Conservation (phyloP, 2,329 filamentous ascomycete species). For the Herpotrichia juniperi region DNA sequence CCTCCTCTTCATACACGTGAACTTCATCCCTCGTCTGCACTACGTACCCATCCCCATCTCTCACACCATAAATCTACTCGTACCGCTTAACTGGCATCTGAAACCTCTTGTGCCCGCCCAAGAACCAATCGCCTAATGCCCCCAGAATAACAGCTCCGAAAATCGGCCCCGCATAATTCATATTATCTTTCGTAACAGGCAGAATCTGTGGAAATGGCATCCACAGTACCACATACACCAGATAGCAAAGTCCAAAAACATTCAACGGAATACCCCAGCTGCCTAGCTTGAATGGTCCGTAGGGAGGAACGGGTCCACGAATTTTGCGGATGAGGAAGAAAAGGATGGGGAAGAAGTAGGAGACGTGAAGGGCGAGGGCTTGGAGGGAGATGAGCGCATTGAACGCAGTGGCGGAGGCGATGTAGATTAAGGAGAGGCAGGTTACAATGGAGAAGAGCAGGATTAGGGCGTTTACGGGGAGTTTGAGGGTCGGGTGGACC, state of each 20-base stretch:
- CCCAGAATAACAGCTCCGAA: constrained; percentile 28
- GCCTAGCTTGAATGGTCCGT: constrained; percentile 37
- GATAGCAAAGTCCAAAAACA: constrained; percentile 28
- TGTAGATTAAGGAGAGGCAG: constrained; percentile 34
- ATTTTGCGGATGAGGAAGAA: constrained; percentile 32
- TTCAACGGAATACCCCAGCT: constrained; percentile 31
- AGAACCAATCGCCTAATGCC: constrained; percentile 29
- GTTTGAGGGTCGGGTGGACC: constrained; percentile 33
- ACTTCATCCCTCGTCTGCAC: no score
- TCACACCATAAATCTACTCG: constrained; percentile 19
- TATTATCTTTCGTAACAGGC: constrained; percentile 34
- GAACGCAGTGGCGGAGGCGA: constrained; percentile 43
- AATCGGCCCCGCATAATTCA: constrained; percentile 41
- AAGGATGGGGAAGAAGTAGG: constrained; percentile 39
- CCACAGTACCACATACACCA: constrained; percentile 33
- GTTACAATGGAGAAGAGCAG: constrained; percentile 39
- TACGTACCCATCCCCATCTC: neutral
- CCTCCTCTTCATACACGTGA: no score
- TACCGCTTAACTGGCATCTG: constrained; percentile 28
- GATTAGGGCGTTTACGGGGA: constrained; percentile 32
- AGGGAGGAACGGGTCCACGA: constrained; percentile 23
- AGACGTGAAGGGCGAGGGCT: constrained; percentile 38
- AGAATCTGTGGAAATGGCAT: constrained; percentile 36
- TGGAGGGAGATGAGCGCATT: constrained; percentile 39
- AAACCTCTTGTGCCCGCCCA: constrained; percentile 24